A percentile compares a stretch with the other conserved stretches of the same genome.
These are phyloP conservation scores for Chaetomiaceae sp. DNA, from an alignment of 2,329 filamentous ascomycete genomes.

Conservation along the genomic window DNA sequence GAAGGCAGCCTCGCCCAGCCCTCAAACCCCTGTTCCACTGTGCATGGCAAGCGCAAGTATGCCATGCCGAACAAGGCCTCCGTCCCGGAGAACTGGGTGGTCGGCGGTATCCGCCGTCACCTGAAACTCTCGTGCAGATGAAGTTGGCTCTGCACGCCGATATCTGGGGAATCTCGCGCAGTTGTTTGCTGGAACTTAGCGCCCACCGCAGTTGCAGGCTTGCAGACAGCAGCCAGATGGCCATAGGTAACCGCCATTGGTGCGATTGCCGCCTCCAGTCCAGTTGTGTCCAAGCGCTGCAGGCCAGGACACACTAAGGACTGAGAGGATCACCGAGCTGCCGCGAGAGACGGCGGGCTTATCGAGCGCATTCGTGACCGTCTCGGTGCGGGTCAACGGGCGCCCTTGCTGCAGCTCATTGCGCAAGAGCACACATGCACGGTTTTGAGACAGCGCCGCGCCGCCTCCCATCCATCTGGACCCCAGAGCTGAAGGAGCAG, in stretches of 20 bases:
- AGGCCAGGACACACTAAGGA: too few relatives aligned
- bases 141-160: background rate
- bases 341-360: slow-evolving; percentile 1
- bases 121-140: background rate
- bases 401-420: background rate
- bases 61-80: slow-evolving; percentile 1
- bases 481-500: background rate
- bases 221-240: background rate
- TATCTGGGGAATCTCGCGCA: background rate
- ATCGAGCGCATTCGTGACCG: too few relatives aligned
- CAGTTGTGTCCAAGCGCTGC: slow-evolving; percentile 10
- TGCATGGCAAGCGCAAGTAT: background rate
- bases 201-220: background rate
- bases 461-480: slow-evolving; percentile 9
- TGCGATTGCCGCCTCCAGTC: slow-evolving; percentile 11
- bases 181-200: background rate
- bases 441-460: slow-evolving; percentile 7
- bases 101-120: background rate
- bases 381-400: too few relatives aligned
- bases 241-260: slow-evolving; percentile 6
- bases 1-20: too few relatives aligned
- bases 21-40: too few relatives aligned
- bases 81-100: background rate
- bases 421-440: background rate
- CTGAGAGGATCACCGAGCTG: background rate